Base-by-base conservation (phyloP, 495 filamentous ascomycete genomes). In the Aspergillus bertholletiae region DNA sequence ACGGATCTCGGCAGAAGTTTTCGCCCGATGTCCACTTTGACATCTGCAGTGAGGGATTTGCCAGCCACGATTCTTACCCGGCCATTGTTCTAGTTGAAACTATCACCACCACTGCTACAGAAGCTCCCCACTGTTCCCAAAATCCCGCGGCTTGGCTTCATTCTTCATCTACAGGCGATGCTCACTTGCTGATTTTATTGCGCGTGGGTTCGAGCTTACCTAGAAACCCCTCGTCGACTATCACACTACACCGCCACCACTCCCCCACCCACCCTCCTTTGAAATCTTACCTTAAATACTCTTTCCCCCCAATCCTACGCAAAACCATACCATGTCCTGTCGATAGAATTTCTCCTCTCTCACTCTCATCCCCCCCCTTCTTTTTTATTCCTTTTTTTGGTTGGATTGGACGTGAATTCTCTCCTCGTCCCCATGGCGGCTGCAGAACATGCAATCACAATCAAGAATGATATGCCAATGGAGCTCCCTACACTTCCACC, bases 401-500 rank as follows among this genome's bases (percentile, higher is more conserved):
- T 59, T 58, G 53, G 26, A 26, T 28, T 8, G 15, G 39, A 44
- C 13, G n/a, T 32, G 35, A 37, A 30, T 22, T 37, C 35, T 21
- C 13, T 51, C 46, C 48, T 60, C 34, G 34, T 47, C 50, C 69
- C 62, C 65, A 78, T 75, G 72, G 77, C 67, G 68, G 67, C 72
- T 59, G 65, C 68, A 54, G 74, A 72, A 58, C 73, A 72, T 71
- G 73, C 62, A 54, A 67, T 68, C 62, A 56, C 60, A 32, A 60
- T 73, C 49, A 64, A 62, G 55, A 61, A 64, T 66, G 70, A 74
- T 59, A 71, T 67, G 55, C 51, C 70, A 54, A 73, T 72, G 70
- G 68, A 73, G 55, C 67, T 74, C 40, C 72, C 70, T 54, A 56
- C 69, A 45, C 67, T 77, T 20, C 69, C 73, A 28, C 69, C 80